phyloP scores from a whole-genome alignment of 176 grass and related monocot genomes.

The Ensete ventricosum region DNA sequence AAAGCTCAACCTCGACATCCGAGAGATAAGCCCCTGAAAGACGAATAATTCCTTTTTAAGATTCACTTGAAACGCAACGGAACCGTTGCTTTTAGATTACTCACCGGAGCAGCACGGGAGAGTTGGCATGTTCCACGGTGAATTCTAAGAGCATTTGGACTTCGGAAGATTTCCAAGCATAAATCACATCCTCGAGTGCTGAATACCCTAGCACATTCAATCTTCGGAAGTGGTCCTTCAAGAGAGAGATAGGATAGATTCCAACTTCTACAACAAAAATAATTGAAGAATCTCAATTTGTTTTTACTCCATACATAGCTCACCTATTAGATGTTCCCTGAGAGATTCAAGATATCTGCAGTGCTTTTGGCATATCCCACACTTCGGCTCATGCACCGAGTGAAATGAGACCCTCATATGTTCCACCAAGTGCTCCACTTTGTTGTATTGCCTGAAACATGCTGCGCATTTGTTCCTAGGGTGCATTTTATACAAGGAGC shows the following conservation, averaged over 20 bases:
- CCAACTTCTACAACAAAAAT: neutral
- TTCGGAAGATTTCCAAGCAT: conserved; percentile 72
- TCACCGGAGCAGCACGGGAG: conserved; percentile 48
- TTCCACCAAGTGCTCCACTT: conserved; percentile 85
- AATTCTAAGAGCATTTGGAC: conserved; percentile 36
- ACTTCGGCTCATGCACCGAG: conserved; percentile 72
- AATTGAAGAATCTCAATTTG: too few relatives aligned
- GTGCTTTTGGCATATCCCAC: conserved; percentile 72
- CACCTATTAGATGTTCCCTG: conserved; percentile 87
- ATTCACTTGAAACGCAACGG: too few relatives aligned
- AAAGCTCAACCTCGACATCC: conserved; percentile 49
- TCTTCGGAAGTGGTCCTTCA: conserved; percentile 71
- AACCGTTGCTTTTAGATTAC: neutral
- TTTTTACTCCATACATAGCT: neutral
- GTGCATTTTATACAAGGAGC: neutral
- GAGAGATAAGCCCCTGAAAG: conserved; percentile 9
- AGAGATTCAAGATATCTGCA: conserved; percentile 87
- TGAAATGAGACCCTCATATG: conserved; percentile 82
- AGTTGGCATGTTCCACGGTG: conserved; percentile 68
- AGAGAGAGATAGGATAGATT: neutral
- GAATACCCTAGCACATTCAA: conserved; percentile 63
- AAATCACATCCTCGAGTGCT: conserved; percentile 51
- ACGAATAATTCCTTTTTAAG: neutral
- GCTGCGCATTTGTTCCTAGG: conserved; percentile 89
- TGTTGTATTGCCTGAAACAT: conserved; percentile 84